Conservation (phyloP, 805 yeast species). For the Phaffomyces antillensis region DNA sequence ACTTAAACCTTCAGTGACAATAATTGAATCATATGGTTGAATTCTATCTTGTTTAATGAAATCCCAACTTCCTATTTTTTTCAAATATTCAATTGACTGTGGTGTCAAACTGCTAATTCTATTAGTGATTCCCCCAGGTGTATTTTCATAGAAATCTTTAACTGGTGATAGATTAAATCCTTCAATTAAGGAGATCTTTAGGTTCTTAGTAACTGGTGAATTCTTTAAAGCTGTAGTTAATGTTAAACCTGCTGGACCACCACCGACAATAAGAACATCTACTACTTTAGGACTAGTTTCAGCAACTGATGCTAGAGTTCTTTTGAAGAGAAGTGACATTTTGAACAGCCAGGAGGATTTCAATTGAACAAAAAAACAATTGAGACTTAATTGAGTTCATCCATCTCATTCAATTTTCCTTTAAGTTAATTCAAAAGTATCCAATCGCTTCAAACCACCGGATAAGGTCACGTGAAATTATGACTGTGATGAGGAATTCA, state of each 20-base stretch:
- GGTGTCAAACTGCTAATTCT: slow-evolving; percentile 87
- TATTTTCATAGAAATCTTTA: slow-evolving; percentile 31
- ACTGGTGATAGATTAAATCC: slow-evolving; percentile 53
- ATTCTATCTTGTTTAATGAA: slow-evolving; percentile 62
- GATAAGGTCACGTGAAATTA: no score
- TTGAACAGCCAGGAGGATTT: background rate
- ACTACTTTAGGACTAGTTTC: slow-evolving; percentile 22
- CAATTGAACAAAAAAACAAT: background rate
- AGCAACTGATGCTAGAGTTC: slow-evolving; percentile 17
- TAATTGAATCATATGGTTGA: slow-evolving; percentile 71
- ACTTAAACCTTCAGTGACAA: slow-evolving; percentile 79
- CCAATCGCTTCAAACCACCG: no score
- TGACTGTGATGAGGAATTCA: no score
- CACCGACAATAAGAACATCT: slow-evolving; percentile 88
- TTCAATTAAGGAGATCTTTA: slow-evolving; percentile 68
- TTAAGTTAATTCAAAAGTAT: no score
- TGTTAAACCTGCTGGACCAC: slow-evolving; percentile 95
- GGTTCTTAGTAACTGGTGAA: slow-evolving; percentile 51
- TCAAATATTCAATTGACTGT: slow-evolving; percentile 57
- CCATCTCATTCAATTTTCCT: no score
- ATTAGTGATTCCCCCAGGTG: slow-evolving; percentile 53
- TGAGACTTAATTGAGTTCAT: no score
- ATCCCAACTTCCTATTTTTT: slow-evolving; percentile 70
- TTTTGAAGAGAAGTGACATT: slow-evolving; percentile 18
- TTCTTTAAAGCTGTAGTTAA: slow-evolving; percentile 73